Evolutionary conservation across 768 basidiomycete genomes (phyloP).

Genomic region (Hypsizygus marmoreus): DNA sequence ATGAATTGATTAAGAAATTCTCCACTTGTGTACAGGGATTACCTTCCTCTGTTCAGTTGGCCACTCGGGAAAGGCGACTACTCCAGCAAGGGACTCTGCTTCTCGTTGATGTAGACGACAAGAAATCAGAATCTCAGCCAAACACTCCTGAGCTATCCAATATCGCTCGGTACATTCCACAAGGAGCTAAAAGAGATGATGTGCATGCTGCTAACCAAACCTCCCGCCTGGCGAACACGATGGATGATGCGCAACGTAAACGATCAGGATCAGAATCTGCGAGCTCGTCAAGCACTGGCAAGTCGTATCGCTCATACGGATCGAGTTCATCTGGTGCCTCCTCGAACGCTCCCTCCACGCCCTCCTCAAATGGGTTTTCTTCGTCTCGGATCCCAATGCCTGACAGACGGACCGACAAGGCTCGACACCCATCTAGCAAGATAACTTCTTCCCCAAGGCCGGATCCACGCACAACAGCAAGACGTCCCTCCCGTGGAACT

Average conservation of each 20-base stretch:
- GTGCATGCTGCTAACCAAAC: slow-evolving; percentile 22
- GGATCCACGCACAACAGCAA: slow-evolving; percentile 5
- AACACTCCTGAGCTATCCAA: slow-evolving; percentile 8
- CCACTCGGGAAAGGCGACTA: slow-evolving; percentile 72
- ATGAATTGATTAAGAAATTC: slow-evolving; percentile 69
- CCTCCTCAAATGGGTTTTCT: slow-evolving; percentile 16
- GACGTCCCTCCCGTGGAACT: slow-evolving; percentile 1
- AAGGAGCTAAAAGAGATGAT: slow-evolving; percentile 9
- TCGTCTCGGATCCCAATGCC: slow-evolving; percentile 15
- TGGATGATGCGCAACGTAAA: slow-evolving; percentile 43
- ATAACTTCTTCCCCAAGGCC: slow-evolving; percentile 11
- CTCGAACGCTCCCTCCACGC: slow-evolving; percentile 10
- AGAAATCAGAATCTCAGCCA: slow-evolving; percentile 15
- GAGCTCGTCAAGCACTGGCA: slow-evolving; percentile 24
- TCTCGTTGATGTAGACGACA: slow-evolving; percentile 40
- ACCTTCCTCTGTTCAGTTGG: slow-evolving; percentile 53
- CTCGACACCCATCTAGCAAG: slow-evolving; percentile 1
- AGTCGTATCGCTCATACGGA: slow-evolving; percentile 22
- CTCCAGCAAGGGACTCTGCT: slow-evolving; percentile 65
- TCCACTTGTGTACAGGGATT: slow-evolving; percentile 61
- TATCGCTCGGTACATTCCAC: slow-evolving; percentile 9
- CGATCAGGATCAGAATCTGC: slow-evolving; percentile 45
- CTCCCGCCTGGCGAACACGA: slow-evolving; percentile 39
- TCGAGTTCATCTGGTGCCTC: slow-evolving; percentile 10
- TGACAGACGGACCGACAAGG: slow-evolving; percentile 9